Percentiles rank a stretch among this genome's conserved stretches.
Conservation (phyloP, 768 basidiomycete genomes). For the Suillus paluster region DNA sequence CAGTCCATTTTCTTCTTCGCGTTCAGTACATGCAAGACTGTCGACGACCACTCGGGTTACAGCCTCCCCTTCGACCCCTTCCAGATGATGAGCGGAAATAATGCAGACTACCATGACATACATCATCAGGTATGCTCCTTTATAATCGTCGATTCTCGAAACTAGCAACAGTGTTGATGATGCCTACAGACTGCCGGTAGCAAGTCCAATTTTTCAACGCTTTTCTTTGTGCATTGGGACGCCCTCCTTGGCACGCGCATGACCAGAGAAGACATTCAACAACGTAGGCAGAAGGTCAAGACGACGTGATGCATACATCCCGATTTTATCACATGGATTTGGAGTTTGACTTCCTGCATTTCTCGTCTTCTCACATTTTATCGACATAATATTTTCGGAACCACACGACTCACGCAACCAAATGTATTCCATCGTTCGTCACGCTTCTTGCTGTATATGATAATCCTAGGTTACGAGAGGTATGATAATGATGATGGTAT, state of each 20-base stretch:
- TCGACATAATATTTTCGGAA: not conserved
- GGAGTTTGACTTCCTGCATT: not conserved
- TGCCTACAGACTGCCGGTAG: slow-evolving; percentile 61
- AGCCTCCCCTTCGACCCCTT: slow-evolving; percentile 88
- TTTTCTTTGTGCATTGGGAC: slow-evolving; percentile 95
- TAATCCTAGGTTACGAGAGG: not conserved
- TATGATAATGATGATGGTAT: no score
- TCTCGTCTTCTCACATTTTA: not conserved
- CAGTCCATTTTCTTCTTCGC: slow-evolving; percentile 85
- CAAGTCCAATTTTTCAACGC: slow-evolving; percentile 92
- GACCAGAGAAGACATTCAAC: slow-evolving; percentile 66
- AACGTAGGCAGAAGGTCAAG: slow-evolving; percentile 41
- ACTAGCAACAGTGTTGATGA: not conserved
- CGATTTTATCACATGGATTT: not conserved
- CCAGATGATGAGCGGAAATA: slow-evolving; percentile 84
- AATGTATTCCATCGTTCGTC: not conserved
- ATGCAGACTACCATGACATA: slow-evolving; percentile 97
- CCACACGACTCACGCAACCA: not conserved
- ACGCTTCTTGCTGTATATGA: no score
- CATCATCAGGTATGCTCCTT: slow-evolving; percentile 77
- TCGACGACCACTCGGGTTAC: slow-evolving; percentile 96
- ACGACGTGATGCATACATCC: slow-evolving; percentile 14
- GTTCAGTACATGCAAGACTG: slow-evolving; percentile 87
- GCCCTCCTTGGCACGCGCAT: slow-evolving; percentile 77
- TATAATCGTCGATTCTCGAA: not conserved